phyloP scores from a whole-genome alignment of 2,329 filamentous ascomycete genomes.

The Talaromyces albobiverticillius region DNA sequence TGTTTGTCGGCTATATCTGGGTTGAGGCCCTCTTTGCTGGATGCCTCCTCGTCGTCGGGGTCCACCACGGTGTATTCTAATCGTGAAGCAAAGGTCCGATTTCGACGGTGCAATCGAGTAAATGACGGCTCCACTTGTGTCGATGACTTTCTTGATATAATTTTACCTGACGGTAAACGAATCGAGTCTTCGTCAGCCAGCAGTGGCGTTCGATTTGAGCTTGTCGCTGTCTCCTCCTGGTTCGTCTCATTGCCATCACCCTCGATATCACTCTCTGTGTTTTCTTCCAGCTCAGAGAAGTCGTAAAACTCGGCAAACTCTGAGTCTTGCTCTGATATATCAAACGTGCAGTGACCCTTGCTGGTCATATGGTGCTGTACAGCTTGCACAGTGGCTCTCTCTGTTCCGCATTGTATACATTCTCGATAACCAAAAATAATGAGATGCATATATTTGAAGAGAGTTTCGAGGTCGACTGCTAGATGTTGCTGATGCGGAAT shows the following conservation, averaged over 20 bases:
- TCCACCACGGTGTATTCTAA: neutral
- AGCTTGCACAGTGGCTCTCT: slow-evolving; percentile 9
- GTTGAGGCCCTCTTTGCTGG: neutral
- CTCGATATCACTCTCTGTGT: neutral
- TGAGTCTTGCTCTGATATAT: slow-evolving; percentile 7
- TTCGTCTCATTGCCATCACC: neutral
- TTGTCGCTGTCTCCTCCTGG: neutral
- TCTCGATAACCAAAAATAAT: slow-evolving; percentile 12
- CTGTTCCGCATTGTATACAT: slow-evolving; percentile 12
- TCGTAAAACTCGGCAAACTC: slow-evolving; percentile 14
- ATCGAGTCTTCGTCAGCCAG: slow-evolving; percentile 2
- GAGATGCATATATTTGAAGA: slow-evolving; percentile 13
- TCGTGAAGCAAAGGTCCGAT: neutral
- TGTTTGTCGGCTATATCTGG: neutral
- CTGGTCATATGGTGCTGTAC: slow-evolving; percentile 13
- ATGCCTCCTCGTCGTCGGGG: neutral
- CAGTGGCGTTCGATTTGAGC: neutral
- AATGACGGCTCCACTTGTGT: slow-evolving; percentile 7
- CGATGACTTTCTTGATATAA: slow-evolving; percentile 8
- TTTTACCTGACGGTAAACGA: slow-evolving; percentile 12
- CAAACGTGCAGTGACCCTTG: slow-evolving; percentile 12
- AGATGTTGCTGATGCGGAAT: slow-evolving; percentile 11
- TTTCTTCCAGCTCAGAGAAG: neutral
- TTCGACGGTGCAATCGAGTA: neutral
- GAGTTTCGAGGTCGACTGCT: slow-evolving; percentile 11